Base-by-base conservation (phyloP, 495 filamentous ascomycete genomes). In the Penicillium paxilli region DNA sequence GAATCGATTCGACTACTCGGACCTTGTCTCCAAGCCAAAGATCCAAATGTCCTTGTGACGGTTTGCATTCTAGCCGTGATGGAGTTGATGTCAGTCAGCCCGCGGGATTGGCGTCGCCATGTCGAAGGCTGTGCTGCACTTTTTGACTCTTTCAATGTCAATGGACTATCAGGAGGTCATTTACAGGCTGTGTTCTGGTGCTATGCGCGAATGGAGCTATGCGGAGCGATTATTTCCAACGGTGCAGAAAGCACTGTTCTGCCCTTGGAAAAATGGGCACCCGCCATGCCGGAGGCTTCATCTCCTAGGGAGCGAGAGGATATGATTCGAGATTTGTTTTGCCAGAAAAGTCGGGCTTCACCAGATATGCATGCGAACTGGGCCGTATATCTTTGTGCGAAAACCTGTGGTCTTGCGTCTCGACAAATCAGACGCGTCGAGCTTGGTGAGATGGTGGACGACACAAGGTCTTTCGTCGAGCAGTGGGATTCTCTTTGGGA, bases 111-210 rank as follows among this genome's bases (percentile, higher is more conserved):
- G 73, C 60, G 66, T 25, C 66, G 69, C 2, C 73, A 76, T 53
- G 56, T 76, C 6, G 72, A 76, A 16, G 73, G 73, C 5, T 76
- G 73, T 47, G 72, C 73, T 0, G 69, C 70, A 11, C 54, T 76
- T 3, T 68, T 76, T 21, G 60, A 73, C 19, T 60, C 63, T 1
- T 72, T 65, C 47, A 62, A 59, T 8, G 65, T 75, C 4, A 59
- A 71, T 28, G 72, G 72, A 0, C 64, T 75, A 11, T 66, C 63
- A 35, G 64, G 62, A 0, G 72, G 70, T 0, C 56, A 71, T n/a
- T 41, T 63, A 2, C 68, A 75, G 41, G 73, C 70, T 4, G 65
- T 73, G 1, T 76, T 76, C 44, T 76, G 73, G 73, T 75, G 72
- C 33, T 76, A 69, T 44, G 73, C 70, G 19, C 55, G 73, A 1